Percentiles rank a stretch among this genome's conserved stretches.
Conservation (phyloP, 108 stramenopile genomes). For the Nannochloropsis granulata region DNA sequence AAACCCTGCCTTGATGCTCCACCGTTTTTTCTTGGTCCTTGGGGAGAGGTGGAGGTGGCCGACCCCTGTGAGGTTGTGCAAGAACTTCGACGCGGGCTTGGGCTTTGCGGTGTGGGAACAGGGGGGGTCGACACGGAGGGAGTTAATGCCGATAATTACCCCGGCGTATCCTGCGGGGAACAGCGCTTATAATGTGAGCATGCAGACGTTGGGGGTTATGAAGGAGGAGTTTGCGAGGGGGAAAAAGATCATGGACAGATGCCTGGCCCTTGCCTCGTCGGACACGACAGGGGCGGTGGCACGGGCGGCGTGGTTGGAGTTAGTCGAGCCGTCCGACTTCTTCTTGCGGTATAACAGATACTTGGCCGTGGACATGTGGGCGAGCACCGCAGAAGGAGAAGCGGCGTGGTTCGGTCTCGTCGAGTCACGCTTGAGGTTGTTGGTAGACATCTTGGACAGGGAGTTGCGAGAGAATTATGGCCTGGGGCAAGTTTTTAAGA, state of each 20-base stretch:
- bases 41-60: slow-evolving; percentile 63
- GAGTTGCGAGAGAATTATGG: background rate
- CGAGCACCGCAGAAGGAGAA: slow-evolving; percentile 63
- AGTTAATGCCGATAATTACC: slow-evolving; percentile 78
- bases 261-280: slow-evolving; percentile 35
- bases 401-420: slow-evolving; percentile 82
- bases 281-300: slow-evolving; percentile 53
- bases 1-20: slow-evolving; percentile 29
- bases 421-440: slow-evolving; percentile 63
- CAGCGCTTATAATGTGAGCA: slow-evolving; percentile 78
- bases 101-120: background rate
- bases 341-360: slow-evolving; percentile 86
- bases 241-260: slow-evolving; percentile 41
- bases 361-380: slow-evolving; percentile 75
- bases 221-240: slow-evolving; percentile 51
- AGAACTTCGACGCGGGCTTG: background rate
- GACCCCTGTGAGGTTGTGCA: slow-evolving; percentile 28
- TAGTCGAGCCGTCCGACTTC: slow-evolving; percentile 86
- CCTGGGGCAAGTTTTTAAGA: background rate
- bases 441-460: background rate
- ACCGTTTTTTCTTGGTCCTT: slow-evolving; percentile 50
- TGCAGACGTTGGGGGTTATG: slow-evolving; percentile 63
- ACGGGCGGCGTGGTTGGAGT: slow-evolving; percentile 53
- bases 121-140: background rate
- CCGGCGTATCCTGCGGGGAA: slow-evolving; percentile 93